Evolutionary conservation across 768 basidiomycete genomes (phyloP), one percentile per base, ranked within the genome.

Genomic region (Daedaleopsis nitida): DNA sequence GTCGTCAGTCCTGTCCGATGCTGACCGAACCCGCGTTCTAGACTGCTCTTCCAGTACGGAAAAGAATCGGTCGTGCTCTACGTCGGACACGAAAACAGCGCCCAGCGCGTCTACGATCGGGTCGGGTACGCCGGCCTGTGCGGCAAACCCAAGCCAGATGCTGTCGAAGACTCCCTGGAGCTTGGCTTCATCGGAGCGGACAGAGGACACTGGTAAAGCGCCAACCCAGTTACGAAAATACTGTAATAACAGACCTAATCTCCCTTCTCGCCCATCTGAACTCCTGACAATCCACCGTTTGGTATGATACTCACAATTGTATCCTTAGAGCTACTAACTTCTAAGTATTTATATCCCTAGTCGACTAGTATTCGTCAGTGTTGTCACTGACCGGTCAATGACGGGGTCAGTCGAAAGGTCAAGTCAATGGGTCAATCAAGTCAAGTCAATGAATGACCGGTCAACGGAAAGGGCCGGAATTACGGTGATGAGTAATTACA

Each of bases 21-120:
- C 63, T 71, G 55, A 57, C 56, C 57, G 49, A 38, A 7, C 42
- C 27, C 42, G 6, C 57, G n/a, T 55, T 42, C 32, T 63, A 82
- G 83, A 37, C 70, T 84, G 32, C 64, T 79, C 37, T 68, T 80
- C 43, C 72, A 76, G 38, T 75, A 73, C 52, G 76, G 78, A 4
- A 83, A 81, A 67, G 73, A 81, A 37, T 73, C 69, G 45, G 83
- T 85, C 35, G 80, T 83, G 17, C 73, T 86, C 47, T 86, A 85
- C 55, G 85, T 86, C 19, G 83, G 81, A 8, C 76, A 77, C 57
- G 76, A 77, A 39, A 86, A 84, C 64, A 75, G 65, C 48, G 84
- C 84, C 8, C 77, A 76, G 59, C 77, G 75, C 58, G 78, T 86
- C 37, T 86, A 86, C 60, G 74, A 79, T 56, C 82, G 81, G 42